Evolutionary conservation across 2,329 filamentous ascomycete species (phyloP).

Genomic region (Cladophialophora chaetospira): DNA sequence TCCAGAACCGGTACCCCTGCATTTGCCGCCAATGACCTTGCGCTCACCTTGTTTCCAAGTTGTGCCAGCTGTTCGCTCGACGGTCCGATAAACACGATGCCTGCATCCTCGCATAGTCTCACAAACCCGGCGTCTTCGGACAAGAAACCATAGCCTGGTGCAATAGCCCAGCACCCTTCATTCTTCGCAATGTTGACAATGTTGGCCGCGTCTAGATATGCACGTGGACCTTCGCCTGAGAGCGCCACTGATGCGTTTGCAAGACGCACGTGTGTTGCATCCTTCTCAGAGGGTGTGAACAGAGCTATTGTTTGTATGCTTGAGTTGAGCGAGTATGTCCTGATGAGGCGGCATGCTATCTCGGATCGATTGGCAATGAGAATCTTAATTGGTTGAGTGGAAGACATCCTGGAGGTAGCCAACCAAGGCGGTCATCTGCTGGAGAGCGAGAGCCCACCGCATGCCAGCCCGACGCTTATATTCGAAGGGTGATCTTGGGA

Average conservation of each 20-base stretch:
- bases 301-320: constrained; percentile 70
- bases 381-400: constrained; percentile 84
- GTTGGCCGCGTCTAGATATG: constrained; percentile 93
- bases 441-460: constrained; percentile 19
- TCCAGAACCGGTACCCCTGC: constrained; percentile 95
- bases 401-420: constrained; percentile 23
- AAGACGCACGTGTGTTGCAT: constrained; percentile 99
- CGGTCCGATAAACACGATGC: constrained; percentile 93
- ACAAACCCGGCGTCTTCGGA: constrained; percentile 97
- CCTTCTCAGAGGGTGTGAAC: constrained; percentile 87
- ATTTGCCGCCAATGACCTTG: constrained; percentile 81
- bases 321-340: constrained; percentile 87
- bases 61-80: constrained; percentile 86
- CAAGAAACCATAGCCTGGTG: constrained; percentile 96
- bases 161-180: constrained; percentile 95
- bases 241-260: constrained; percentile 99
- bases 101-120: constrained; percentile 88
- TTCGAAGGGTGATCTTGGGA: too few relatives aligned
- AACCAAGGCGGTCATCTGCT: constrained; percentile 19
- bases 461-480: too few relatives aligned
- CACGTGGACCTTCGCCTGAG: constrained; percentile 90
- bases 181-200: constrained; percentile 97
- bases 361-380: constrained; percentile 98
- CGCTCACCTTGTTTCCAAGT: constrained; percentile 97
- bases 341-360: constrained; percentile 90